Percentiles rank a stretch among this genome's conserved stretches.
Conservation (phyloP, 2,329 filamentous ascomycete species). For the Knoxdaviesia capensis region DNA sequence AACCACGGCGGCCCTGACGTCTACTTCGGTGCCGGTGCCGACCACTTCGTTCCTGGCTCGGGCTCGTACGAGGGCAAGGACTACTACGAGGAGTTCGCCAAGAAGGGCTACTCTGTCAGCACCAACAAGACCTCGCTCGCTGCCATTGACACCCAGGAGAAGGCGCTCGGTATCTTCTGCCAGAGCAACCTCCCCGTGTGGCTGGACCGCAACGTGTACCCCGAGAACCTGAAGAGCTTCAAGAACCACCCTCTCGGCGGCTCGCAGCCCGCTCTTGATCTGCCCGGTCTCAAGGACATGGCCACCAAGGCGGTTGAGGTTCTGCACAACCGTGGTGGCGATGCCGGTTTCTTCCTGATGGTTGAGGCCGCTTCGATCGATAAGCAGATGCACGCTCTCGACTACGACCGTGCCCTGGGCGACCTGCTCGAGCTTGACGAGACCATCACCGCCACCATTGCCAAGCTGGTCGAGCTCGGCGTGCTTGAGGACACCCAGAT, state of each 20-base stretch:
- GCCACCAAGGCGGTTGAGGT: slow-evolving; percentile 72
- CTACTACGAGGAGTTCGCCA: slow-evolving; percentile 60
- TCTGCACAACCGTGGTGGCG: slow-evolving; percentile 42
- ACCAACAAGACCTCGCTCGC: slow-evolving; percentile 55
- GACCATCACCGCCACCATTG: slow-evolving; percentile 55
- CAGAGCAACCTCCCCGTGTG: slow-evolving; percentile 60
- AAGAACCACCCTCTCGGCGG: slow-evolving; percentile 51
- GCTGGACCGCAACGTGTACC: slow-evolving; percentile 72
- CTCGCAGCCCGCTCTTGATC: slow-evolving; percentile 43
- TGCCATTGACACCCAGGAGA: slow-evolving; percentile 32
- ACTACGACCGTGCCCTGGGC: slow-evolving; percentile 70
- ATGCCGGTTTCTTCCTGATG: slow-evolving; percentile 75
- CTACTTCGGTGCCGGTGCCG: slow-evolving; percentile 64
- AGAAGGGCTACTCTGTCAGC: slow-evolving; percentile 51
- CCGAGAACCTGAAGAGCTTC: slow-evolving; percentile 42
- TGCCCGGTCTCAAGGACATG: slow-evolving; percentile 78
- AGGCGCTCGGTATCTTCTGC: slow-evolving; percentile 61
- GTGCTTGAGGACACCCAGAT: slow-evolving; percentile 59
- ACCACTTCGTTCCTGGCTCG: slow-evolving; percentile 52
- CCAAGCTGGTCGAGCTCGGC: slow-evolving; percentile 43
- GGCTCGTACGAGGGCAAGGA: slow-evolving; percentile 49
- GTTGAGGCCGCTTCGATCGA: slow-evolving; percentile 69
- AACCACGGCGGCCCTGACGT: slow-evolving; percentile 56
- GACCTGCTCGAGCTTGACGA: slow-evolving; percentile 76
- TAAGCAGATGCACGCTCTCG: slow-evolving; percentile 74